These are phyloP conservation scores for Volvariella surrecta DNA, from an alignment of 1,284 basidiomycete genomes.

Conservation along the genomic window DNA sequence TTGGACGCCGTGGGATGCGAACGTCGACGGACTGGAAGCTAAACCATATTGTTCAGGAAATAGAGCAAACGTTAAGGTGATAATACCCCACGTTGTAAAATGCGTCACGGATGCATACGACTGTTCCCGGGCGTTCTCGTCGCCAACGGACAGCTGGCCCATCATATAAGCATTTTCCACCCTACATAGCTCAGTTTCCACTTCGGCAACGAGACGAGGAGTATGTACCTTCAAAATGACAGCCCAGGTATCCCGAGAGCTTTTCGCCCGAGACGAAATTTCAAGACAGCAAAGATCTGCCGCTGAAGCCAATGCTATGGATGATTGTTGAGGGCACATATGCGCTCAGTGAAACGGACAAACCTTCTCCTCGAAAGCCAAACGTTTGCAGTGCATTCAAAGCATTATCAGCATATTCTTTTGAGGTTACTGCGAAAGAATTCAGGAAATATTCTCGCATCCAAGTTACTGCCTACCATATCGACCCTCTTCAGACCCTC, in stretches of 20 bases:
- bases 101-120: slow-evolving; percentile 73
- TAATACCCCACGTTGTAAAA: slow-evolving; percentile 69
- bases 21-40: slow-evolving; percentile 73
- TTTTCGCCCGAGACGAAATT: slow-evolving; percentile 62
- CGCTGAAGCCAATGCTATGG: slow-evolving; percentile 72
- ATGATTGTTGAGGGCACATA: slow-evolving; percentile 3
- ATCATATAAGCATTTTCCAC: slow-evolving; percentile 54
- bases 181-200: slow-evolving; percentile 29
- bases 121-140: slow-evolving; percentile 66
- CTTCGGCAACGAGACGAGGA: slow-evolving; percentile 7
- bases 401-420: slow-evolving; percentile 45
- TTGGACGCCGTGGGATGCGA: slow-evolving; percentile 52
- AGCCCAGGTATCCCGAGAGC: slow-evolving; percentile 55
- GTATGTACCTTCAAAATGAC: slow-evolving; percentile 62
- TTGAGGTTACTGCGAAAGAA: slow-evolving; percentile 52
- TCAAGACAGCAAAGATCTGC: slow-evolving; percentile 70
- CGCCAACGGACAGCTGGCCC: slow-evolving; percentile 69
- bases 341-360: slow-evolving; percentile 1
- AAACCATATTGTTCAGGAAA: slow-evolving; percentile 6
- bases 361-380: slow-evolving; percentile 89
- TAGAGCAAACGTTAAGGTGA: slow-evolving; percentile 6
- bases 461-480: slow-evolving; percentile 53
- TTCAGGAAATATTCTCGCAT: no score
- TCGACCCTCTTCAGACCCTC: slow-evolving; percentile 41
- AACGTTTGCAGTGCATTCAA: slow-evolving; percentile 55